Conservation (phyloP, 768 basidiomycete genomes). For the Pleurotus cornucopiae region DNA sequence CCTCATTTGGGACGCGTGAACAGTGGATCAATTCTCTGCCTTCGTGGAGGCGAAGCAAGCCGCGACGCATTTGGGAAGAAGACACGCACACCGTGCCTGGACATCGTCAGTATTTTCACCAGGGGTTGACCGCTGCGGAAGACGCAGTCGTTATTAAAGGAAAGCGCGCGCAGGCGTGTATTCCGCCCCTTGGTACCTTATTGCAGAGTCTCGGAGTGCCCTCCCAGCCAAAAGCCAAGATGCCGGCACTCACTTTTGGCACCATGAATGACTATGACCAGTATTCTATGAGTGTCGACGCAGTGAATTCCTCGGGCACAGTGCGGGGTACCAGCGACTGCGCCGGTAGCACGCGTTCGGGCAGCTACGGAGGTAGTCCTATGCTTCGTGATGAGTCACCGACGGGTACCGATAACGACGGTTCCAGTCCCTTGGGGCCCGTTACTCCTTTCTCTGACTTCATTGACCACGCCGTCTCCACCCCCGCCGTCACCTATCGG, state of each 20-base stretch:
- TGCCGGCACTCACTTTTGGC: slow-evolving; percentile 7
- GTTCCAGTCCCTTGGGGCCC: slow-evolving; percentile 70
- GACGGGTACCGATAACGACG: slow-evolving; percentile 41
- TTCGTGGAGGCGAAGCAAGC: slow-evolving; percentile 66
- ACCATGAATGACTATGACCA: background rate
- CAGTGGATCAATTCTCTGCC: slow-evolving; percentile 73
- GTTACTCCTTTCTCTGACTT: slow-evolving; percentile 75
- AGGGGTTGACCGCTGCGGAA: slow-evolving; percentile 73
- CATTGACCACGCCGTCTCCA: slow-evolving; percentile 66
- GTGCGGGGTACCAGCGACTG: background rate
- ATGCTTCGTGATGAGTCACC: slow-evolving; percentile 65
- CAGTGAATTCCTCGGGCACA: background rate
- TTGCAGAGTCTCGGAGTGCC: slow-evolving; percentile 15
- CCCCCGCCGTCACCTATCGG: slow-evolving; percentile 18
- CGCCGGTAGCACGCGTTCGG: background rate
- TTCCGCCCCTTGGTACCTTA: slow-evolving; percentile 63
- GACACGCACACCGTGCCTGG: slow-evolving; percentile 27
- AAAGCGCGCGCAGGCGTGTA: slow-evolving; percentile 77
- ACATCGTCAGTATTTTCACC: slow-evolving; percentile 40
- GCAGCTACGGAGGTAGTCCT: slow-evolving; percentile 30
- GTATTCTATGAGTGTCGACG: slow-evolving; percentile 1
- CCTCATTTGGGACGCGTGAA: slow-evolving; percentile 62
- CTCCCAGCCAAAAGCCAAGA: slow-evolving; percentile 10
- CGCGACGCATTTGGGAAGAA: slow-evolving; percentile 64
- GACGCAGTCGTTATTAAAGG: slow-evolving; percentile 85